Base-by-base conservation (phyloP, 78 protist genomes). In the Dictyostelium brefeldianum region DNA sequence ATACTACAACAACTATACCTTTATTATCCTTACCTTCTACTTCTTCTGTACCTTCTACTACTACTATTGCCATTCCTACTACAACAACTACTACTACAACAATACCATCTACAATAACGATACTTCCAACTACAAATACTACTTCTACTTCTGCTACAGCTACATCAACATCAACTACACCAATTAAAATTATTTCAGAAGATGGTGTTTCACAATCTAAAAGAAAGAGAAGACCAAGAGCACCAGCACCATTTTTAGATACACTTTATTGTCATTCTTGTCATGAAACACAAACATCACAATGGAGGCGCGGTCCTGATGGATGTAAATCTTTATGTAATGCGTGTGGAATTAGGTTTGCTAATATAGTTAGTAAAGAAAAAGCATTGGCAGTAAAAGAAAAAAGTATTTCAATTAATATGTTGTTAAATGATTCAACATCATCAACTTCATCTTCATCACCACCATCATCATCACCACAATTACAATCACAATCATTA, bases 231-330 rank as follows among this genome's bases (percentile, higher is more conserved):
- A 62, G 95, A 69, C 80, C 95, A 31, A 89, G 95, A 70, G 95
- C 95, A 65, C 91, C 95, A 22, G 89, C 95, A 29, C 95, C 95
- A 46, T 57, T 81, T 65, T 81, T 82, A 51, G 83, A 73, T 62
- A 25, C 89, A 17, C 46, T 90, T 8, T 75, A 54, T 59, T 90
- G 95, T 43, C 89, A 77, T 31, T 56, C 89, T 1, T 90, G 95
- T 70, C 81, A 81, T 62, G 95, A 90, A 25, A 90, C 95, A 6
- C 73, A 80, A 70, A 90, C 95, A 22, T 77, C 82, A 14, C 91
- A 90, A 53, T 90, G 95, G 95, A 22, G 95, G 6, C 15, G 95
- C 12, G 95, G 95, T 41, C 95, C 95, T 0, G 95, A 90, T 78
- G 95, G 95, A 29, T 90, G 82, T 27, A 90, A 90, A 54, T 90